Percentiles rank a stretch among this genome's conserved stretches.
Conservation (phyloP, 2,329 filamentous ascomycete genomes). For the Fusarium ramigenum region DNA sequence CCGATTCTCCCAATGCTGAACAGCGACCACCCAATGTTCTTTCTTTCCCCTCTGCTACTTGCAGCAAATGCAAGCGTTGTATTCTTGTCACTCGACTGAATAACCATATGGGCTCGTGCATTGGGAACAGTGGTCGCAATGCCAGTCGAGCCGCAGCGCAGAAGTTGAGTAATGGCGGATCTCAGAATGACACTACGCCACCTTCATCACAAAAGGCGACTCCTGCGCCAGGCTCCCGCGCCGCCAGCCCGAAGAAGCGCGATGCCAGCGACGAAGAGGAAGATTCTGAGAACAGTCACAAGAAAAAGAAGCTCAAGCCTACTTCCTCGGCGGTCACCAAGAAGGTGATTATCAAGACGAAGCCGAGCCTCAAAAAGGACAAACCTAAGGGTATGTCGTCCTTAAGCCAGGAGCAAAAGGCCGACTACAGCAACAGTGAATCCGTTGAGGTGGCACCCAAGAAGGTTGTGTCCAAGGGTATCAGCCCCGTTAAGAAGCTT, state of each 20-base stretch:
- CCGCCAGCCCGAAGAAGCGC: constrained; percentile 65
- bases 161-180: constrained; percentile 69
- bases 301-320: constrained; percentile 68
- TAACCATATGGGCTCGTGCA: constrained; percentile 75
- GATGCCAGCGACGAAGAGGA: constrained; percentile 66
- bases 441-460: constrained; percentile 48
- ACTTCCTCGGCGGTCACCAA: constrained; percentile 52
- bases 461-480: constrained; percentile 49
- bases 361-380: constrained; percentile 62
- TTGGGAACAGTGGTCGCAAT: constrained; percentile 71
- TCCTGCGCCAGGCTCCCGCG: constrained; percentile 63
- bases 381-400: constrained; percentile 62
- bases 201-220: constrained; percentile 72
- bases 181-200: constrained; percentile 65
- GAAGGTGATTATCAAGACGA: constrained; percentile 66
- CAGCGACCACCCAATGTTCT: constrained; percentile 69
- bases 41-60: constrained; percentile 72
- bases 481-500: constrained; percentile 55
- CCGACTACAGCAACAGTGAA: constrained; percentile 43
- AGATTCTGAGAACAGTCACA: constrained; percentile 60
- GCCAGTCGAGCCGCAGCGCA: constrained; percentile 69
- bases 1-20: constrained; percentile 61
- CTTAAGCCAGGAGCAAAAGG: constrained; percentile 60
- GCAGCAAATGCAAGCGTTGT: constrained; percentile 73
- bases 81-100: constrained; percentile 72